Evolutionary conservation across 805 yeast genomes (phyloP), one percentile per base, ranked within the genome.

Genomic region (Wickerhamomyces bovis): DNA sequence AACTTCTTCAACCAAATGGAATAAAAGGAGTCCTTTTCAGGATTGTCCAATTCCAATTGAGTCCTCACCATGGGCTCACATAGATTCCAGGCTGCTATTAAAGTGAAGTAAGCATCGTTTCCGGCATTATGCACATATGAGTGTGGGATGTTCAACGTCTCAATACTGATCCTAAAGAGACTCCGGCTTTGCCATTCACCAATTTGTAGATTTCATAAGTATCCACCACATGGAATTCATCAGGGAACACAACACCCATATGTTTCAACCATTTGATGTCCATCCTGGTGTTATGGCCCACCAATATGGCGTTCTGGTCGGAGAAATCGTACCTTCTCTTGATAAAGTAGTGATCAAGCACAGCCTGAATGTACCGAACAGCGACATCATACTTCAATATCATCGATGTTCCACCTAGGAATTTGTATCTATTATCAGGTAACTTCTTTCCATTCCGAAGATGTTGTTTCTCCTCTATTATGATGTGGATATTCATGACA

Each of bases 121-220:
- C 80, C 84, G 1, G 83, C 88, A 60, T 82, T 82, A 59, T 82
- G 87, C 40, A 82, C 64, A 49, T 68, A 70, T 1, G 80, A 72
- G 56, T 76, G 77, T 1, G 84, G 82, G 8, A 82, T 68, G 30
- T 65, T 64, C 42, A 78, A 35, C 67, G 55, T 33, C 74, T 59
- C 18, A 80, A 63, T 0, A 75, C 59, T 23, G 70, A 71, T 15
- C 75, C 67, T 44, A 81, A 58, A 15, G 69, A 62, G 10, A 76
- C 76, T 26, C 62, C 52, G 11, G 53, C 54, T 8, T 35, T 31
- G 3, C 79, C 72, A 47, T 65, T 69, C 8, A 72, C 62, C 8
- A 61, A 41, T 6, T 56, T 53, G 67, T 73, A 76, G 1, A 80
- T 46, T 16, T 58, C 59, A 45, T 65, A 64, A 1, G 85, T 80